Evolutionary conservation across 148 eudicot species (phyloP).

Genomic region (Drosera capensis): DNA sequence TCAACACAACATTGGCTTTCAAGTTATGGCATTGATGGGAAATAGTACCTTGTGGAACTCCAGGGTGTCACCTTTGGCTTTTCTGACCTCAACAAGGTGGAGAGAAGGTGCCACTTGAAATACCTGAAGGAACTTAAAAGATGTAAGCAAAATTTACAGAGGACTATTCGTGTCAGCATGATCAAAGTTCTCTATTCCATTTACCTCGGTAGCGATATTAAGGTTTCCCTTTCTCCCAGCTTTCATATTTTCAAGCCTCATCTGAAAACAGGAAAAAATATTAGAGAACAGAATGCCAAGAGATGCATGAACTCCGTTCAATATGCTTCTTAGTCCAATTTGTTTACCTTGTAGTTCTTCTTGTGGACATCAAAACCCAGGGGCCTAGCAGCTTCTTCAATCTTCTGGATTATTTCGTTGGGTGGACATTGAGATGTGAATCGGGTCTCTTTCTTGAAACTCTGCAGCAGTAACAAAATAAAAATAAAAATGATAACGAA

Average conservation of each 20-base stretch:
- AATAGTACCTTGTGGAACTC: conserved; percentile 81
- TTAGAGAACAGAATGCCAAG: no score
- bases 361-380: conserved; percentile 86
- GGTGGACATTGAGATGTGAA: conserved; percentile 81
- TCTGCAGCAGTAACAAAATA: conserved; percentile 29
- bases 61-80: conserved; percentile 95
- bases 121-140: conserved; percentile 29
- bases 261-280: conserved; percentile 35
- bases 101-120: conserved; percentile 96
- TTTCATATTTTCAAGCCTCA: conserved; percentile 86
- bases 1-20: background rate
- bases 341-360: conserved; percentile 94
- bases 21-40: conserved; percentile 1
- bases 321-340: no score
- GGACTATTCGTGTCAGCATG: no score
- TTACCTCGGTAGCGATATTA: conserved; percentile 88
- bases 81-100: conserved; percentile 90
- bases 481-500: background rate
- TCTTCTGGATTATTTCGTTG: conserved; percentile 66
- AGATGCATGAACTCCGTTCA: no score
- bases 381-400: conserved; percentile 96
- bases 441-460: conserved; percentile 82
- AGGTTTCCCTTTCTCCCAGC: conserved; percentile 99
- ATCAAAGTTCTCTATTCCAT: conserved; percentile 1
- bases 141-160: no score